Evolutionary conservation across 805 yeast species (phyloP), one percentile per base, ranked within the genome.

Genomic region (Metschnikowia hibisci): DNA sequence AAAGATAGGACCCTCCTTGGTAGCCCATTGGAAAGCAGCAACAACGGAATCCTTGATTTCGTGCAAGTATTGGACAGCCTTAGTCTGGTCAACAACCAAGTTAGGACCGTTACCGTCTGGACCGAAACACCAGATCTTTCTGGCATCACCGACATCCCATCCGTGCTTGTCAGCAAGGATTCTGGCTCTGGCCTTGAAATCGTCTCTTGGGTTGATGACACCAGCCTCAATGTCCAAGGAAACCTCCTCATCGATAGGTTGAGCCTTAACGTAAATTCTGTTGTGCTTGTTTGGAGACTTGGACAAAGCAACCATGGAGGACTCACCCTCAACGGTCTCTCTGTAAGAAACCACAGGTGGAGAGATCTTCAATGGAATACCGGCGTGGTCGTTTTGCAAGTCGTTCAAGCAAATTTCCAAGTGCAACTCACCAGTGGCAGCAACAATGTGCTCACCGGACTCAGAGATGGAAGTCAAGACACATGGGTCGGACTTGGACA

Each of bases 81-180:
- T 91, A 69, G 98, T 91, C 79, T 90, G 97, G 81, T 91, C 99
- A 75, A 91, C 95, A 69, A 91, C 97, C 69, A 93, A 76, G 81
- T 91, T 91, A 67, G 99, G 90, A 78, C 99, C 99, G 73, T 79
- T 83, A 77, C 97, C 97, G 70, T 91, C 99, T 72, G 99, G 98
- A 80, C 99, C 99, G 89, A 91, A 91, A 86, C 96, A 88, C 99
- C 99, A 91, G 71, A 91, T 93, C 93, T 93, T 91, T 86, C 99
- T 90, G 77, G 97, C 99, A 71, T 91, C 99, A 62, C 96, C 82
- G 71, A 93, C 97, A 72, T 91, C 98, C 99, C 99, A 91, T 62
- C 91, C 96, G 84, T 75, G 93, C 73, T 93, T 96, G 73, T 91
- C 98, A 70, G 98, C 98, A 82, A 91, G 80, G 70, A 87, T 66